Base-by-base conservation (phyloP, 768 basidiomycete species). In the Tylopilus sp. region DNA sequence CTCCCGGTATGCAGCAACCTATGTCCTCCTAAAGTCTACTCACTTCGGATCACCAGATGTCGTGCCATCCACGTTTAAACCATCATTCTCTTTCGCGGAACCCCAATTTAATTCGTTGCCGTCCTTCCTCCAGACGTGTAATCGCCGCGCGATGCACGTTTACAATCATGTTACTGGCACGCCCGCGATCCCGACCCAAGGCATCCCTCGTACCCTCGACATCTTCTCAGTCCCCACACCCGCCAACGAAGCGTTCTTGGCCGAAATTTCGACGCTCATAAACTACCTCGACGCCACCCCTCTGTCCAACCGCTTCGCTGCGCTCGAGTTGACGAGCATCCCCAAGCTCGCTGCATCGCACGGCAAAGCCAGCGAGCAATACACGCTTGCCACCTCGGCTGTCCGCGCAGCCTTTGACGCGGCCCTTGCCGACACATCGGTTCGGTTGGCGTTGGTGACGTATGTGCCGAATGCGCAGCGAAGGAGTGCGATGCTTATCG, bases 271-370 rank as follows among this genome's bases (percentile, higher is more conserved):
- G 15, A 73, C 82, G 8, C 64, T 78, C 11, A 67, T 76, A n/a
- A 78, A 81, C 58, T 80, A 85, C 58, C 64, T 82, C 26, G 73
- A 79, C 17, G 4, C 51, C 1, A 13, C 22, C 1, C 51, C 54
- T 3, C 2, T 40, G 8, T 69, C 76, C 28, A 75, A 78, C 45
- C 64, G 71, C 10, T 91, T 91, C 56, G 85, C 81, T 25, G 85
- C 83, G 7, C 68, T 88, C 44, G 79, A 85, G 52, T 61, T 91
- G 38, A 69, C 73, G 1, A 74, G 74, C 17, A 71, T 91, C 6
- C 59, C 72, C 15, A 69, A 75, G 12, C 66, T 88, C 35, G 78
- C 78, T 23, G 54, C 67, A 13, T 64, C 65, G 7, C 70, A 78
- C 51, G 86, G 83, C 12, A 50, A 62, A 23, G 64, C 71, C 6